A percentile compares a stretch with the other conserved stretches of the same genome.
These are phyloP conservation scores for Starmera pachycereana DNA, from an alignment of 805 yeast genomes.

Conservation along the genomic window DNA sequence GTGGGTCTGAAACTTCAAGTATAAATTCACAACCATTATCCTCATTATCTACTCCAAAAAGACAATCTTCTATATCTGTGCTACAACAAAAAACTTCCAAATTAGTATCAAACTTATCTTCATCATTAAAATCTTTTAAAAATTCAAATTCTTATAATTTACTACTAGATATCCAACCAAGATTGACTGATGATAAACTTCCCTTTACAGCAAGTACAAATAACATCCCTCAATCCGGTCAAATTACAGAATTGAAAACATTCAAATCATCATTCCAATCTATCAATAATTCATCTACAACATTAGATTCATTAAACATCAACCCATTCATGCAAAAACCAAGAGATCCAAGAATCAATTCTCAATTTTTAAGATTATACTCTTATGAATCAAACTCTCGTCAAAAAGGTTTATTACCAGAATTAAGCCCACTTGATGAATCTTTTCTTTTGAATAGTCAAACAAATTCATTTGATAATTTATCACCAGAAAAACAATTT, in stretches of 20 bases:
- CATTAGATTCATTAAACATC: too few relatives aligned
- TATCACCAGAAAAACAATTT: conserved; percentile 21
- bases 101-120: conserved; percentile 16
- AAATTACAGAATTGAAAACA: conserved; percentile 16
- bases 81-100: conserved; percentile 4
- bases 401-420: conserved; percentile 20
- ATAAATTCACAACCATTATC: not conserved
- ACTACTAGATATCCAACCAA: conserved; percentile 17
- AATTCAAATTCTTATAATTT: conserved; percentile 8
- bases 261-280: conserved; percentile 11
- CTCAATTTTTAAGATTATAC: conserved; percentile 37
- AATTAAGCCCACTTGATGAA: conserved; percentile 25
- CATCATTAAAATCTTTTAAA: conserved; percentile 11
- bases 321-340: conserved; percentile 5
- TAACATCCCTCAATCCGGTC: not conserved
- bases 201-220: conserved; percentile 3
- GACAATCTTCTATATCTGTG: not conserved
- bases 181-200: conserved; percentile 16
- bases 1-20: too few relatives aligned
- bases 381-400: conserved; percentile 39
- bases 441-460: conserved; percentile 13
- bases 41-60: not conserved
- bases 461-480: conserved; percentile 1
- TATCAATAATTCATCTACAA: too few relatives aligned
- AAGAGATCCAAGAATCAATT: conserved; percentile 42